Conservation (phyloP, 805 yeast genomes). For the Starmerella sirachaensis region DNA sequence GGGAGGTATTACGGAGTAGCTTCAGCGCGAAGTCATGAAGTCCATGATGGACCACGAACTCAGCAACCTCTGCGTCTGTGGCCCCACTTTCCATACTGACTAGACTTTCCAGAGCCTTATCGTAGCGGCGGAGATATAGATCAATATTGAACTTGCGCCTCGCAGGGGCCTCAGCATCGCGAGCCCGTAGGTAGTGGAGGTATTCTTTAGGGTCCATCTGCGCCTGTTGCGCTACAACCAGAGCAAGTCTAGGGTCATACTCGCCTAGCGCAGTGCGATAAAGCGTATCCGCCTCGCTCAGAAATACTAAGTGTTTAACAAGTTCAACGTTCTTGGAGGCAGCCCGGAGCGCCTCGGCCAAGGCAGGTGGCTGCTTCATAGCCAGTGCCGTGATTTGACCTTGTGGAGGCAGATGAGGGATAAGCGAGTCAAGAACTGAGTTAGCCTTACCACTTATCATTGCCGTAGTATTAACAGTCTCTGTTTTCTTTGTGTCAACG, state of each 20-base stretch:
- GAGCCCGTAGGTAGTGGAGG: constrained; percentile 73
- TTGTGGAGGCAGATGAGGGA: constrained; percentile 28
- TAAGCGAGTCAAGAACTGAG: constrained; percentile 58
- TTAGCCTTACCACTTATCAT: constrained; percentile 41
- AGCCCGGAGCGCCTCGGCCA: constrained; percentile 57
- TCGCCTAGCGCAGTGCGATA: constrained; percentile 70
- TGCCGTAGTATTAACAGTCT: constrained; percentile 25
- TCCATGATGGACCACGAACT: constrained; percentile 56
- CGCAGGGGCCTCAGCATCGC: constrained; percentile 53
- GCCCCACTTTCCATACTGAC: constrained; percentile 34
- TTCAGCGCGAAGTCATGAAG: constrained; percentile 57
- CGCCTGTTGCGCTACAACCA: constrained; percentile 85
- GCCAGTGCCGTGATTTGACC: constrained; percentile 79
- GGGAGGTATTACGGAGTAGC: constrained; percentile 1
- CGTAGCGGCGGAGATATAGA: constrained; percentile 54
- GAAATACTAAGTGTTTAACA: constrained; percentile 75
- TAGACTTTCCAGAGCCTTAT: constrained; percentile 52
- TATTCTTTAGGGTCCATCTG: constrained; percentile 98
- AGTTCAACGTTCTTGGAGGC: constrained; percentile 30
- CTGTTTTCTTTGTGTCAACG: constrained; percentile 44
- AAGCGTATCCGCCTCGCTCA: constrained; percentile 75
- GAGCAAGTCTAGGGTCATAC: constrained; percentile 69
- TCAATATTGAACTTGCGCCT: constrained; percentile 71
- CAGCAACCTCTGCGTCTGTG: constrained; percentile 40
- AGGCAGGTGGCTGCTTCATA: constrained; percentile 77